Evolutionary conservation across 305 asterid species (phyloP), one percentile per base, ranked within the genome.

Genomic region (Coffea humblotiana): DNA sequence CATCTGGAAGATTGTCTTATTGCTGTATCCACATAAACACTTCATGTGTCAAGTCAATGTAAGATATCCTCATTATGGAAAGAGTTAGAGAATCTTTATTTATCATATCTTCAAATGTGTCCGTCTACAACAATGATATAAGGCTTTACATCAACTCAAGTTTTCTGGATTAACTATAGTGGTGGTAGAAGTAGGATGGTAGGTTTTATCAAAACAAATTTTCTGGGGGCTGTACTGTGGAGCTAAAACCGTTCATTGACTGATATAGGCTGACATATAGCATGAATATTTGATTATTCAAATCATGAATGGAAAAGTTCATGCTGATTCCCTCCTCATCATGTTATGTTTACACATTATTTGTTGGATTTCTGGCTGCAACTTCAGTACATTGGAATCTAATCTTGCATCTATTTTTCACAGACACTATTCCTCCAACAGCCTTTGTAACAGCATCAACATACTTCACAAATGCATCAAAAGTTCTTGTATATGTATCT

Each of bases 361-460:
- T 67, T 49, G 72, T 32, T 29, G 15, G 14, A 67, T 4, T 60
- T 74, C 81, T 8, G 15, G 73, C 75, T 71, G 51, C 47, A 48
- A 58, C 9, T 54, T 35, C 67, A 13, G 47, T 13, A 54, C 6
- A 40, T 54, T 35, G 7, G 18, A 35, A 56, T 10, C 47, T 84
- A 75, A 85, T 64, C 35, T 54, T 15, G 21, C 75, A 12, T 56
- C 67, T 85, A 61, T 74, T 47, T 72, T 79, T 86, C 87, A 84
- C 94, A 94, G 98, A 94, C 82, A 94, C 90, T 14, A 82, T 90
- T 75, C 85, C 86, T 32, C 99, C 99, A 68, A 92, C 98, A 29
- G 99, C 97, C 47, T 29, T 70, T 40, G 79, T 96, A 73, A 86
- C 91, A 4, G 81, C 96, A 12, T 75, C 86, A 51, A 81, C 92